A percentile compares a stretch with the other conserved stretches of the same genome.
phyloP scores from a whole-genome alignment of 495 filamentous ascomycete genomes.

The Hypoxylon cercidicola region DNA sequence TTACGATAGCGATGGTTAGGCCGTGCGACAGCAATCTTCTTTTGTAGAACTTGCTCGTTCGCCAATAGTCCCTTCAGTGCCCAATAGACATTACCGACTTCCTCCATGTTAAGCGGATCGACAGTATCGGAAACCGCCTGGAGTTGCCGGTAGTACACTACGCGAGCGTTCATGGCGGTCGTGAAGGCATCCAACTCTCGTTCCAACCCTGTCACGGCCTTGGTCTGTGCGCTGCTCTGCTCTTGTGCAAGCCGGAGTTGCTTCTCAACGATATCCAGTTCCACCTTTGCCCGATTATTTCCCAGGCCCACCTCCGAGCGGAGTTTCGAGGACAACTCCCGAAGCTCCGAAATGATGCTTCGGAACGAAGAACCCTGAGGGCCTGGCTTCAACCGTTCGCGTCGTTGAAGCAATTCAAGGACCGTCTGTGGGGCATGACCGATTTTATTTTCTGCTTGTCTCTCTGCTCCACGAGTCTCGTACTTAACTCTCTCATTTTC shows the following conservation, averaged over 20 bases:
- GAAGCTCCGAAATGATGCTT: slow-evolving; percentile 73
- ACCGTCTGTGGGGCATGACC: slow-evolving; percentile 79
- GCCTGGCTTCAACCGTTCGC: slow-evolving; percentile 68
- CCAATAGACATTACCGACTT: slow-evolving; percentile 42
- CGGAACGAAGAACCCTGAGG: slow-evolving; percentile 64
- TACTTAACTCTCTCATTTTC: slow-evolving; percentile 81
- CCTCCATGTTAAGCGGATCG: slow-evolving; percentile 69
- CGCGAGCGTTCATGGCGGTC: slow-evolving; percentile 78
- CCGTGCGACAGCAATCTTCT: slow-evolving; percentile 68
- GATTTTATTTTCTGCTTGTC: slow-evolving; percentile 67
- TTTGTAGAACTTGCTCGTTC: slow-evolving; percentile 60
- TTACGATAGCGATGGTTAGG: slow-evolving; percentile 45
- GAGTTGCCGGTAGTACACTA: slow-evolving; percentile 89
- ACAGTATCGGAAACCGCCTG: slow-evolving; percentile 90
- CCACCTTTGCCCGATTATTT: slow-evolving; percentile 69
- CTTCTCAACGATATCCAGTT: slow-evolving; percentile 67
- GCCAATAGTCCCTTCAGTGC: slow-evolving; percentile 48
- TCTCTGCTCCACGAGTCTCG: slow-evolving; percentile 69
- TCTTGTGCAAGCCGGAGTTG: slow-evolving; percentile 67
- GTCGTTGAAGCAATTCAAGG: slow-evolving; percentile 66
- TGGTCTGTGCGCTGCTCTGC: slow-evolving; percentile 71
- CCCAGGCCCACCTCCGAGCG: slow-evolving; percentile 68
- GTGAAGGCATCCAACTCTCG: slow-evolving; percentile 82
- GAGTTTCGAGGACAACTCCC: slow-evolving; percentile 69
- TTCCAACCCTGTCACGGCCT: slow-evolving; percentile 67